phyloP scores from a whole-genome alignment of 352 stramenopile genomes.

The Phytopythium sindhum region DNA sequence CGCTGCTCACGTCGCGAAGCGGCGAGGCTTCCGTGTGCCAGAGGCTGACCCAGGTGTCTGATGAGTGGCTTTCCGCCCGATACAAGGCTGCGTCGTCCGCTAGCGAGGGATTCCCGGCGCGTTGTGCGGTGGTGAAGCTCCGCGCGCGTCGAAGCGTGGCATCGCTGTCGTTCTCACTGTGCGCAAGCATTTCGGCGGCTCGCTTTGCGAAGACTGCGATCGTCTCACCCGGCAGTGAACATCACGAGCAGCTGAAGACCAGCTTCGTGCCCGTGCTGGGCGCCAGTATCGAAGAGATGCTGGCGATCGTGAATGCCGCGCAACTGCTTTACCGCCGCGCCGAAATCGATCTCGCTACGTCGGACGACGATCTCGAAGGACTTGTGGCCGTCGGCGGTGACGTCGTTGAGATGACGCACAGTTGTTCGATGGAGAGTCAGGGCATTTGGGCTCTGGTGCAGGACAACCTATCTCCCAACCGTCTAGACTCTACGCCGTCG shows the following conservation, averaged over 20 bases:
- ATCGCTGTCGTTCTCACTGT: constrained; percentile 54
- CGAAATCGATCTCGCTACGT: constrained; percentile 64
- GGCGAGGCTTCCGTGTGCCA: constrained; percentile 46
- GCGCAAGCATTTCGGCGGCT: constrained; percentile 50
- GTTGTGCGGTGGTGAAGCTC: constrained; percentile 65
- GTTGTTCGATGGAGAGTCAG: constrained; percentile 45
- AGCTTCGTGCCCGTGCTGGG: constrained; percentile 35
- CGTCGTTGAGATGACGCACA: constrained; percentile 50
- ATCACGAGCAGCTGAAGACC: constrained; percentile 21
- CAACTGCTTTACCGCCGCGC: constrained; percentile 62
- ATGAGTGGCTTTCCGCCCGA: constrained; percentile 51
- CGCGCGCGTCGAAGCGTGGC: constrained; percentile 42
- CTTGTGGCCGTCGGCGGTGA: constrained; percentile 60
- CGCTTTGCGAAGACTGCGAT: constrained; percentile 29
- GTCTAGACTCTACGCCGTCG: constrained; percentile 3
- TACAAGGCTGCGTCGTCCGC: constrained; percentile 15
- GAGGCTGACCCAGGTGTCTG: constrained; percentile 43
- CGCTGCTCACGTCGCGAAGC: constrained; percentile 34
- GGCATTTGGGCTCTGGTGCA: constrained; percentile 39
- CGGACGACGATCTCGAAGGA: constrained; percentile 67
- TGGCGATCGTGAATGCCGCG: constrained; percentile 39
- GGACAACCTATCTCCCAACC: constrained; percentile 27
- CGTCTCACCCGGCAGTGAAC: constrained; percentile 16
- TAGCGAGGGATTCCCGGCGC: constrained; percentile 49
- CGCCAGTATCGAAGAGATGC: constrained; percentile 39